Evolutionary conservation across 768 basidiomycete species (phyloP), one percentile per base, ranked within the genome.

Genomic region (Melanogaster broomeanus): DNA sequence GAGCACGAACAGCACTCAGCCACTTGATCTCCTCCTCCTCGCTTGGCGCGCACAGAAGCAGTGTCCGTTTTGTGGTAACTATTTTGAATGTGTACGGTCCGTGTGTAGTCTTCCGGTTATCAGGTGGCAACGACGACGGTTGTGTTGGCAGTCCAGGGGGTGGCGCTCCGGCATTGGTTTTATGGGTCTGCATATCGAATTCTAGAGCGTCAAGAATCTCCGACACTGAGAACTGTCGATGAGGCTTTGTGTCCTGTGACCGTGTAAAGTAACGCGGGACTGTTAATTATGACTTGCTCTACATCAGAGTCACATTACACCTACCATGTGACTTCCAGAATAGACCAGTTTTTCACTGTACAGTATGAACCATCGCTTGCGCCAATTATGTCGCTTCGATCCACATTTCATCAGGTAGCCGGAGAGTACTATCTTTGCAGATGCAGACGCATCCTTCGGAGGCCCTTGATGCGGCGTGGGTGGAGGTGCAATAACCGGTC

Each of bases 1-100:
- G 78, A 53, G 93, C 93, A 45, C 93, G 86, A 34, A 98, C 83
- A 10, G 96, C 93, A 45, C 94, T 93, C 42, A 99, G 76, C 97
- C 97, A 99, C 69, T 89, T 91, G 68, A 98, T 95, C 73, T 98
- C 97, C 61, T 98, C 96, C 61, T 98, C 97, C 69, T 99, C 97
- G 51, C 81, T 87, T 15, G 97, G 96, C 7, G 97, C 97, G 61
- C 94, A 97, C 22, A 98, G 76, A 47, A 96, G 69, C 52, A 93
- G 74, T 16, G 90, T 88, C 53, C 93, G 83, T 69, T 96, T 94
- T 48, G 96, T 94, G 33, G 94, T 97, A 59, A 98, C 87, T 49
- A 98, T 88, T 73, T 97, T 94, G 84, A 99, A 98, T 45, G 90
- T 91, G 65, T 87, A 80, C 10, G 71, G 68, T 21, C 72, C 70